Percentiles rank a stretch among this genome's conserved stretches.
These are phyloP conservation scores for Phascolomyces articulosus DNA, from an alignment of 371 early-diverging fungal species.

Conservation along the genomic window DNA sequence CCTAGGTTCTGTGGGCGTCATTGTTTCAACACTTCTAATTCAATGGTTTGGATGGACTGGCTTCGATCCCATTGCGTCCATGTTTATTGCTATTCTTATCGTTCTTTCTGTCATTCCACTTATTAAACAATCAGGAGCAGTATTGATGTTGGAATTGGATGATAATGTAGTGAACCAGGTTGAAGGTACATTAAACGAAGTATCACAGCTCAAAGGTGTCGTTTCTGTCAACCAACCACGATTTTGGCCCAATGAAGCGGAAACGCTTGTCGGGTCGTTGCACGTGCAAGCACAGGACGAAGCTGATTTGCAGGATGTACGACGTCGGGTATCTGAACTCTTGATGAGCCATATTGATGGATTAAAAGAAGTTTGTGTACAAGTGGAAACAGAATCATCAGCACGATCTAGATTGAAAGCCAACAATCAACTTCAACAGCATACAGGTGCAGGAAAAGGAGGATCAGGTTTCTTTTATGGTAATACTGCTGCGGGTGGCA, in stretches of 20 bases:
- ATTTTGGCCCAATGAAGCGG: constrained; percentile 69
- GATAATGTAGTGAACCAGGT: constrained; percentile 49
- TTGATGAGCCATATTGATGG: constrained; percentile 50
- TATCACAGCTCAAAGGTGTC: constrained; percentile 52
- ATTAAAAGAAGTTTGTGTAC: constrained; percentile 53
- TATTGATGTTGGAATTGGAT: constrained; percentile 61
- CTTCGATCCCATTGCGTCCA: constrained; percentile 93
- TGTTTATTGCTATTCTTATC: constrained; percentile 89
- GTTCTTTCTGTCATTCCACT: constrained; percentile 87
- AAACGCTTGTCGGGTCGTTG: constrained; percentile 58
- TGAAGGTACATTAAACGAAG: constrained; percentile 58
- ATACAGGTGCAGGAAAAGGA: constrained; percentile 14
- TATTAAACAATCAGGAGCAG: constrained; percentile 68
- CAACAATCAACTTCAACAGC: constrained; percentile 20
- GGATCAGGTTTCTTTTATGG: constrained; percentile 38
- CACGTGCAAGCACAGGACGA: constrained; percentile 55
- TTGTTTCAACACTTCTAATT: constrained; percentile 89
- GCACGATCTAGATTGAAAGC: constrained; percentile 19
- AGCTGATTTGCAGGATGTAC: constrained; percentile 33
- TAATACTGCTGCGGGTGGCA: neutral
- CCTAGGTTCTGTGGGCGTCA: constrained; percentile 94
- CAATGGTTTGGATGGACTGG: constrained; percentile 92
- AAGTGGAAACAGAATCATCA: constrained; percentile 45
- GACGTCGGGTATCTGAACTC: constrained; percentile 32
- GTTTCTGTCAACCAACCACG: constrained; percentile 46